Evolutionary conservation across 805 yeast genomes (phyloP).

Genomic region (Myxozyma sirexii): DNA sequence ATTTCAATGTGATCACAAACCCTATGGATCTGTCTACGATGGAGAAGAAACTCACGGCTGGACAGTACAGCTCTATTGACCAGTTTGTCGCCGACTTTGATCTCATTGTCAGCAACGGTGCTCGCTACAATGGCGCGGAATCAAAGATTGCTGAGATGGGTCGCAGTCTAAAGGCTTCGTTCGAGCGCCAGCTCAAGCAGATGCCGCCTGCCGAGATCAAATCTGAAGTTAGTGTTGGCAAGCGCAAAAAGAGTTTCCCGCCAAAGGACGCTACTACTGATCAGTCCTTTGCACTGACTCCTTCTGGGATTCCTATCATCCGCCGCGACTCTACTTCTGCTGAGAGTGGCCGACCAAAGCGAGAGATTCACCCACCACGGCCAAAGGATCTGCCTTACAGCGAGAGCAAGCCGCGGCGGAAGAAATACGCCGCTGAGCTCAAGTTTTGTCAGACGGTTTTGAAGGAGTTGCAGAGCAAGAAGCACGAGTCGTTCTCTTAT

Average conservation of each 20-base stretch:
- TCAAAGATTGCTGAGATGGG: constrained; percentile 91
- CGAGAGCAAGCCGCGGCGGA: constrained; percentile 86
- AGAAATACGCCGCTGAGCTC: constrained; percentile 87
- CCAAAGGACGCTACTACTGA: constrained; percentile 30
- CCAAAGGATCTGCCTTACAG: constrained; percentile 86
- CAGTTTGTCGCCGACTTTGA: constrained; percentile 68
- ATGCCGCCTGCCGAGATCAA: constrained; percentile 64
- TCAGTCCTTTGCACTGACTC: constrained; percentile 42
- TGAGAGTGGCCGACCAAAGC: constrained; percentile 72
- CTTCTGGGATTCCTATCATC: constrained; percentile 60
- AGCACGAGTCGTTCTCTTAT: constrained; percentile 79
- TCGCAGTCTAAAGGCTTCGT: constrained; percentile 82
- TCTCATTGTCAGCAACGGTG: constrained; percentile 81
- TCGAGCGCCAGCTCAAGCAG: constrained; percentile 88
- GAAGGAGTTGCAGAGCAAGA: constrained; percentile 80
- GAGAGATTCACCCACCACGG: constrained; percentile 95
- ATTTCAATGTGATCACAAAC: constrained; percentile 74
- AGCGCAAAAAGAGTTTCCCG: constrained; percentile 36
- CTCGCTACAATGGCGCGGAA: constrained; percentile 79
- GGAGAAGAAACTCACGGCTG: constrained; percentile 70
- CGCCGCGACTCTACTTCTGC: constrained; percentile 68
- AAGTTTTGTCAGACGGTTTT: constrained; percentile 80
- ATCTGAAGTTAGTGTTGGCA: constrained; percentile 32
- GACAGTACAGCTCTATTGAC: constrained; percentile 72
- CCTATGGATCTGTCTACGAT: constrained; percentile 96